These are phyloP conservation scores for Closterium sp. DNA, from an alignment of 139 green algal species.

Conservation along the genomic window DNA sequence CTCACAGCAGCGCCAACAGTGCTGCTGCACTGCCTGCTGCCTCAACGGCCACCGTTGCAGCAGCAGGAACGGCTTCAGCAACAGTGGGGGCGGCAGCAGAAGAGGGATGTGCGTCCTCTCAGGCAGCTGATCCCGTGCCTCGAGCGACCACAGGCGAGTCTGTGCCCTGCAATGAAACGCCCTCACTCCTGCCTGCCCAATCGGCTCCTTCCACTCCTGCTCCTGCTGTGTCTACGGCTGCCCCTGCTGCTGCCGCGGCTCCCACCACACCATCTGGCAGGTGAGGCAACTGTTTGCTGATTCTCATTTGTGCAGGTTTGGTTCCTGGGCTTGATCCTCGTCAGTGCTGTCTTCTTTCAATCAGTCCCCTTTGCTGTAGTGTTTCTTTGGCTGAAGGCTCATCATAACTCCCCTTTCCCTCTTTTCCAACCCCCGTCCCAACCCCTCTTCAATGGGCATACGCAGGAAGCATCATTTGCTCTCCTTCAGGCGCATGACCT, in stretches of 20 bases:
- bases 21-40: neutral
- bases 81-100: neutral
- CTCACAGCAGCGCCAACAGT: neutral
- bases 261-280: neutral
- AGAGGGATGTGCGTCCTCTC: neutral
- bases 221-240: neutral
- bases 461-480: neutral
- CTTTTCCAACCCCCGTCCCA: neutral
- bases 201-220: neutral
- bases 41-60: neutral
- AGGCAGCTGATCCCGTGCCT: neutral
- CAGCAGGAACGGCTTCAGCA: no score
- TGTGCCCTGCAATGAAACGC: neutral
- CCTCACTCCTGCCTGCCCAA: neutral
- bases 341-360: no score
- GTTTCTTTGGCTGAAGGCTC: neutral
- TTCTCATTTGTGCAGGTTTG: no score
- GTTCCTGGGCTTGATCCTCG: no score
- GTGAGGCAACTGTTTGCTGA: neutral
- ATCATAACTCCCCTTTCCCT: neutral
- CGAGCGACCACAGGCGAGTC: neutral
- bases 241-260: neutral
- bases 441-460: neutral
- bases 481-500: neutral
- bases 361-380: neutral